phyloP scores from a whole-genome alignment of 768 basidiomycete species.

The Lentinula sp. region DNA sequence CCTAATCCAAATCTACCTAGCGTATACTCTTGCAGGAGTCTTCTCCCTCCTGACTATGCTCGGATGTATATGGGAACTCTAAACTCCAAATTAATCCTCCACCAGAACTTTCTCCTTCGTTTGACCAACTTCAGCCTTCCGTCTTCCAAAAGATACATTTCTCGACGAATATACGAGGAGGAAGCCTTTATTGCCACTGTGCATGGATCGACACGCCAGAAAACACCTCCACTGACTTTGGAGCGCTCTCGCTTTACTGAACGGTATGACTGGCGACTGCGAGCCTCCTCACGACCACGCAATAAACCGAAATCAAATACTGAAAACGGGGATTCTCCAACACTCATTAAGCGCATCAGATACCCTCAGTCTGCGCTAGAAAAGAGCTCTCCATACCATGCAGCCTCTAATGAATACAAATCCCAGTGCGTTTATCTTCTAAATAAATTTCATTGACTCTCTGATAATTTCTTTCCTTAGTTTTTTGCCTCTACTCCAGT shows the following conservation, averaged over 20 bases:
- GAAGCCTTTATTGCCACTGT: background rate
- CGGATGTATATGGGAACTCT: conserved; percentile 18
- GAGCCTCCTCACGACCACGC: conserved; percentile 31
- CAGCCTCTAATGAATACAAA: conserved; percentile 48
- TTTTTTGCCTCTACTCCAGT: conserved; percentile 41
- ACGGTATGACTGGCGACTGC: conserved; percentile 60
- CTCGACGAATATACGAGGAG: background rate
- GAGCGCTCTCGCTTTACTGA: background rate
- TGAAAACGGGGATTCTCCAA: background rate
- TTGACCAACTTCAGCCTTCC: background rate
- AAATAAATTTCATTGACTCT: background rate
- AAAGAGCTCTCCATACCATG: conserved; percentile 36
- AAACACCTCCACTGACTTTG: background rate
- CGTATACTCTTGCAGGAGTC: background rate
- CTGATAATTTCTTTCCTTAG: conserved; percentile 17
- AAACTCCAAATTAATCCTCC: background rate
- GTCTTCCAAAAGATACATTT: background rate
- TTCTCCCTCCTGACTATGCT: background rate
- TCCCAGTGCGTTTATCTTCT: conserved; percentile 35
- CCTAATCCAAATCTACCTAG: background rate
- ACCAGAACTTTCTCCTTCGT: background rate
- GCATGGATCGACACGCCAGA: background rate
- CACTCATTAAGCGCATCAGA: conserved; percentile 30
- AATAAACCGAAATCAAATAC: background rate
- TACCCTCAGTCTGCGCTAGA: conserved; percentile 27